A percentile compares a stretch with the other conserved stretches of the same genome.
These are phyloP conservation scores for Trichoderma gracile DNA, from an alignment of 2,329 filamentous ascomycete species.

Conservation along the genomic window DNA sequence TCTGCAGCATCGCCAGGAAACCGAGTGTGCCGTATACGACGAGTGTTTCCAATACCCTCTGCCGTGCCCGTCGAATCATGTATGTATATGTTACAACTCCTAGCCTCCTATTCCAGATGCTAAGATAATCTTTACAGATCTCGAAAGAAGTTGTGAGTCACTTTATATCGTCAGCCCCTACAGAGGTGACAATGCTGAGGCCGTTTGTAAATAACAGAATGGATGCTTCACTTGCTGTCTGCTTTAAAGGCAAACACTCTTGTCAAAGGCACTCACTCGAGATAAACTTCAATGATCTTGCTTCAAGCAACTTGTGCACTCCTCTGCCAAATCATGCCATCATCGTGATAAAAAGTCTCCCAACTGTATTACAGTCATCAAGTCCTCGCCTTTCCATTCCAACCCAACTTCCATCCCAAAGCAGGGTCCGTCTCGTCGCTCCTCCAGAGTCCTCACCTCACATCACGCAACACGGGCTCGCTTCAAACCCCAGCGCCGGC, in stretches of 20 bases:
- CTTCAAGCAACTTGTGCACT: neutral
- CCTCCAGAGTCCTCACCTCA: neutral
- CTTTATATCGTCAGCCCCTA: neutral
- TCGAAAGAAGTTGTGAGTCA: neutral
- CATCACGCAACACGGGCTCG: neutral
- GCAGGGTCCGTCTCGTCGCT: neutral
- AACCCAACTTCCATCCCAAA: neutral
- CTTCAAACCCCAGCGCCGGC: neutral
- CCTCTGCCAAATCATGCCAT: neutral
- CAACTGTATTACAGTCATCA: neutral
- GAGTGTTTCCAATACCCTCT: neutral
- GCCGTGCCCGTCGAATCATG: constrained; percentile 13
- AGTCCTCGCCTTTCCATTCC: neutral
- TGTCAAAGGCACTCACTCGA: neutral
- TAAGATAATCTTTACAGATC: neutral
- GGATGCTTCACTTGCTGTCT: constrained; percentile 17
- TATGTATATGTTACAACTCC: neutral
- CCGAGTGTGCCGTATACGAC: neutral
- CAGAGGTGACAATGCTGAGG: neutral
- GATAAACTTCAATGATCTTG: neutral
- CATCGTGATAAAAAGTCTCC: no score
- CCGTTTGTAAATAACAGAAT: neutral
- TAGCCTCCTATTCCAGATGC: neutral
- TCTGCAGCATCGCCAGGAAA: neutral
- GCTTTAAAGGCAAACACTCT: neutral